Evolutionary conservation across 2,329 filamentous ascomycete species (phyloP).

Genomic region (Beauveria medogensis): DNA sequence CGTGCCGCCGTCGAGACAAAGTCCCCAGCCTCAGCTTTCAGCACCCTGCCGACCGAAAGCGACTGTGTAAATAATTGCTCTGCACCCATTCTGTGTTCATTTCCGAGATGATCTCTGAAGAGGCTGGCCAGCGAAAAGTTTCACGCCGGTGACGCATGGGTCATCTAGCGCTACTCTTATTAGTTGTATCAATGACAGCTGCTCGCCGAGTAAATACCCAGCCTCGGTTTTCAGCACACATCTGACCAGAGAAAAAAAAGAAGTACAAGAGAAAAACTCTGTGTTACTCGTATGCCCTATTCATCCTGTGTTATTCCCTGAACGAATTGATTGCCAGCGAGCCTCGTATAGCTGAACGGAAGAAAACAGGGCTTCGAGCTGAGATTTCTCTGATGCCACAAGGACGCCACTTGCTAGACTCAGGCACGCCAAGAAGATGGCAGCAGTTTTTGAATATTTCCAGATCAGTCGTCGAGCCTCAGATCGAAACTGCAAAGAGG

Average conservation of each 20-base stretch:
- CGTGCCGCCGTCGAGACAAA: too few species aligned
- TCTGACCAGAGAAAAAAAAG: not conserved
- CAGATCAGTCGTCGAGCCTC: not conserved
- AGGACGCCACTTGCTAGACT: not conserved
- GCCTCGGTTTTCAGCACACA: not conserved
- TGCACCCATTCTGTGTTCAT: too few species aligned
- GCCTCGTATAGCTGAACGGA: not conserved
- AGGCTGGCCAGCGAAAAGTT: not conserved
- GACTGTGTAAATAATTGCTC: too few species aligned
- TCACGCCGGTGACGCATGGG: not conserved
- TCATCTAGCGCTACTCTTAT: not conserved
- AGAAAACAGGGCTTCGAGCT: not conserved
- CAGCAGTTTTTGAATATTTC: not conserved
- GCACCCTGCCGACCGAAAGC: too few species aligned
- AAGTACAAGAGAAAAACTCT: too few species aligned
- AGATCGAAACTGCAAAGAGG: not conserved
- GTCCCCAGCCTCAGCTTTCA: too few species aligned
- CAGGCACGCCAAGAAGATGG: not conserved
- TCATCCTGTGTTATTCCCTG: not conserved
- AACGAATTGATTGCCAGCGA: not conserved
- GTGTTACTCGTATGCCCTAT: not conserved
- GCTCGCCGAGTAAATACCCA: not conserved
- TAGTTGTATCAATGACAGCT: too few species aligned
- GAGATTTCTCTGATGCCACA: not conserved
- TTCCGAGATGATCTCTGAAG: not conserved